Base-by-base conservation (phyloP, 1,284 basidiomycete genomes). In the Stygiomarasmius scandens region DNA sequence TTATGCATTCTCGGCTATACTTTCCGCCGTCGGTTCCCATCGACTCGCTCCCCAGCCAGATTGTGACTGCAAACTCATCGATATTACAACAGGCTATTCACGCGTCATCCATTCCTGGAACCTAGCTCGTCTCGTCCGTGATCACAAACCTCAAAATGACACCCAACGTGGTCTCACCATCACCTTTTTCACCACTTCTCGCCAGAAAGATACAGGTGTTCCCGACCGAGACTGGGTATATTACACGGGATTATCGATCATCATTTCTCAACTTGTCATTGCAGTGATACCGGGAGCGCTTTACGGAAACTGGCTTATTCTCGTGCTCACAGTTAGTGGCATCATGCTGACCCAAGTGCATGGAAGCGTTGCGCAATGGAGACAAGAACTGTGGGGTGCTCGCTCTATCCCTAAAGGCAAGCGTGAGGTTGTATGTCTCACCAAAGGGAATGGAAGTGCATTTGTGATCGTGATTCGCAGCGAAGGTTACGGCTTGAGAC, bases 61-160 rank as follows among this genome's bases (percentile, higher is more conserved):
- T 61, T 67, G 55, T 49, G 51, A 64, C 2, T 59, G 61, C 41
- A 62, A 60, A 29, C 50, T 74, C 41, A 63, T 72, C 41, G 68
- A 72, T 50, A 69, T 63, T 11, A 57, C 58, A 25, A 63, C 58
- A 43, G 69, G 71, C 14, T 68, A 69, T 50, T 44, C 56, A 49
- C 67, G 70, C 58, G 58, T 60, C 22, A 68, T 66, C 63, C 60
- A 66, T n/a, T 68, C 67, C 16, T 74, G 72, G 72, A 60, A 69
- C 12, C 66, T 74, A 36, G 63, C 61, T 12, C 68, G 70, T 3
- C 64, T 74, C 43, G 48, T 74, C 8, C 67, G 72, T 29, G 70
- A 73, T 63, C 58, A 58, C 59, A 54, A 61, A 58, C n/a, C n/a
- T 11, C 29, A 12, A 45, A 12, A n/a, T n/a, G 25, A 20, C 11